phyloP scores from a whole-genome alignment of 345 rosid species.

The Triadica sebifera region DNA sequence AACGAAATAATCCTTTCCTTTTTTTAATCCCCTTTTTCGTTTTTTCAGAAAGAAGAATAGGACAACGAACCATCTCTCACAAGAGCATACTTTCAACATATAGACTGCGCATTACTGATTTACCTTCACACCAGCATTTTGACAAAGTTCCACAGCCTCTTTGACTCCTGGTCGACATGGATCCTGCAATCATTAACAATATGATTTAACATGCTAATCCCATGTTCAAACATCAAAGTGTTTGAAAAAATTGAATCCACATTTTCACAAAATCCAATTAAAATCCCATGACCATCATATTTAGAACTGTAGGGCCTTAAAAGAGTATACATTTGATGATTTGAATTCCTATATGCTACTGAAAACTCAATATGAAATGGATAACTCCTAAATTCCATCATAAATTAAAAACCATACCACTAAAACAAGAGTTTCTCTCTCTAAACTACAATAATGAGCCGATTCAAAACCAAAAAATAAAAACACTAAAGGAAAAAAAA shows the following conservation, averaged over 20 bases:
- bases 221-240: neutral
- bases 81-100: neutral
- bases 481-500: no score
- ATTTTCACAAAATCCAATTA: neutral
- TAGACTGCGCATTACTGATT: neutral
- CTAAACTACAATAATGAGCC: no score
- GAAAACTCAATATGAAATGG: no score
- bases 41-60: no score
- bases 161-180: slow-evolving; percentile 35
- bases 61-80: neutral
- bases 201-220: neutral
- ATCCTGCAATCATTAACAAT: slow-evolving; percentile 21
- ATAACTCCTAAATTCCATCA: no score
- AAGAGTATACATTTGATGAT: neutral
- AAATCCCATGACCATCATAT: neutral
- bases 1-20: no score
- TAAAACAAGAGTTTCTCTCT: no score
- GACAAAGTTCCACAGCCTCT: slow-evolving; percentile 31
- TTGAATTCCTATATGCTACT: no score
- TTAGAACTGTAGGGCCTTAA: neutral
- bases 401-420: no score
- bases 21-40: no score
- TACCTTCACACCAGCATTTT: slow-evolving; percentile 39
- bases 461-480: no score
- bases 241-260: neutral